Evolutionary conservation across 2,329 filamentous ascomycete genomes (phyloP).

Genomic region (Stachybotrys chlorohalonatus): DNA sequence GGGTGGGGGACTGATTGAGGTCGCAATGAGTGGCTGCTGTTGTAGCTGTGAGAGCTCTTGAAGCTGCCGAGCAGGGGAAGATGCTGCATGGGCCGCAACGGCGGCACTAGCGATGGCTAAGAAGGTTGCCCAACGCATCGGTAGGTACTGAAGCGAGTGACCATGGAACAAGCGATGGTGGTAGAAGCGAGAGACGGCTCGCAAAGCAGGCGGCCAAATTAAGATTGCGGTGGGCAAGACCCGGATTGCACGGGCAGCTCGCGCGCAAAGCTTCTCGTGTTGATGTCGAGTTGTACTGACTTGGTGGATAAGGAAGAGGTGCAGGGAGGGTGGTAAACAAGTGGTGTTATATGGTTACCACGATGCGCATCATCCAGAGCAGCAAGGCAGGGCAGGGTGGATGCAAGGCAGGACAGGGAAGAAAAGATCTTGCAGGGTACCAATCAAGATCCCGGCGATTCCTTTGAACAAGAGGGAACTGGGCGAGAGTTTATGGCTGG

Average conservation of each 20-base stretch:
- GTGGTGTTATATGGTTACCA: background rate
- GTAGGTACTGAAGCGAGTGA: background rate
- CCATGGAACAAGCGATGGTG: background rate
- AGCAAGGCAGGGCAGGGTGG: background rate
- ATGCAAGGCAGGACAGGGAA: background rate
- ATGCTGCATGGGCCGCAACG: background rate
- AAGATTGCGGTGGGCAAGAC: background rate
- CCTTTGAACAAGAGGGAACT: background rate
- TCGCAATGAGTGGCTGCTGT: background rate
- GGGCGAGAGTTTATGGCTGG: background rate
- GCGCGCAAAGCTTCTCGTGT: background rate
- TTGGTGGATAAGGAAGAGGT: background rate
- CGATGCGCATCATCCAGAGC: background rate
- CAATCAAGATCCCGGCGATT: background rate
- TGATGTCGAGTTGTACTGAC: background rate
- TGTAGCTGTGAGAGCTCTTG: background rate
- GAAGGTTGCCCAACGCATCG: background rate
- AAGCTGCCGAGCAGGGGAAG: background rate
- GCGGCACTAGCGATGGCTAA: background rate
- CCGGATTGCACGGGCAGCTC: background rate
- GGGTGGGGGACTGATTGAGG: background rate
- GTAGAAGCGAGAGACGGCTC: background rate
- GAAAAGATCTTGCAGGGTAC: background rate
- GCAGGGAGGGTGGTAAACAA: background rate
- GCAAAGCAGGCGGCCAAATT: background rate